These are phyloP conservation scores for Pseudocohnilembus persalinus DNA, from an alignment of 169 alveolate species.

Conservation along the genomic window DNA sequence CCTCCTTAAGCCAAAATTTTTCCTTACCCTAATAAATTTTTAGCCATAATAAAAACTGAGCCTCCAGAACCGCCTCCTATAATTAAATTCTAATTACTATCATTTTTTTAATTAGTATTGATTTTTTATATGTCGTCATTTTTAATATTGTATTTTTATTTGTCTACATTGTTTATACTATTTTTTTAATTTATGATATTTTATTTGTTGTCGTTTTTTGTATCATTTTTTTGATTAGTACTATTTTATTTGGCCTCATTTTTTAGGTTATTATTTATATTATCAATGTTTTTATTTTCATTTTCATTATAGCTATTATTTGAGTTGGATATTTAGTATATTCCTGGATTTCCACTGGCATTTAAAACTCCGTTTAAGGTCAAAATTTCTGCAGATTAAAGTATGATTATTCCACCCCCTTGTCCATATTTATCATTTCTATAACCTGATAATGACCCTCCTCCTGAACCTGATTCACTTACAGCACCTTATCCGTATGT, in stretches of 20 bases:
- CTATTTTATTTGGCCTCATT: too few relatives aligned
- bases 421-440: not conserved
- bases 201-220: too few relatives aligned
- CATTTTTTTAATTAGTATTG: too few relatives aligned
- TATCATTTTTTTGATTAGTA: too few relatives aligned
- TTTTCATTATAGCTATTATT: too few relatives aligned
- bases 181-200: too few relatives aligned
- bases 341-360: not conserved
- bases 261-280: too few relatives aligned
- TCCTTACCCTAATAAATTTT: not conserved
- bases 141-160: too few relatives aligned
- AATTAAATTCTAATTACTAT: too few relatives aligned
- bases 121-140: too few relatives aligned
- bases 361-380: not conserved
- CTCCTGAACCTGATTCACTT: not conserved
- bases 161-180: too few relatives aligned
- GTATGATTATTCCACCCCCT: not conserved
- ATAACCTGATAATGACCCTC: not conserved
- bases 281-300: too few relatives aligned
- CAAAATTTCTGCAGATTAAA: not conserved
- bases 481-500: not conserved
- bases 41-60: not conserved
- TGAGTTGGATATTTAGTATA: not conserved
- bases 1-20: not conserved
- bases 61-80: not conserved